Conservation (phyloP, 2,329 filamentous ascomycete species). For the Phaeomoniella chlamydospora region DNA sequence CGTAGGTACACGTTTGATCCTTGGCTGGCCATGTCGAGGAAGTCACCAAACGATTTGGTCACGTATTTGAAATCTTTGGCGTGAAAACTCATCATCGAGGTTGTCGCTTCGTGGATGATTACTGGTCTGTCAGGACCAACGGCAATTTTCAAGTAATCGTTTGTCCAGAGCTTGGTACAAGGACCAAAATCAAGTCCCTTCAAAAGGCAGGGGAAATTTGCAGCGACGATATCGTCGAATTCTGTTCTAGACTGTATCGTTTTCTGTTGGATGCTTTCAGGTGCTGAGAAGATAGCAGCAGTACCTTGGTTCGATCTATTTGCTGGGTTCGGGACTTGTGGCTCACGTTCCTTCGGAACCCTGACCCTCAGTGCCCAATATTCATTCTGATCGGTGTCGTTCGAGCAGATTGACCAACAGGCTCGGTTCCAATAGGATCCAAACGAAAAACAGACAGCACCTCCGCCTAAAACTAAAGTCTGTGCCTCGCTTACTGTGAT, state of each 20-base stretch:
- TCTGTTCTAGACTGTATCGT: slow-evolving; percentile 16
- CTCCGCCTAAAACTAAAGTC: slow-evolving; percentile 59
- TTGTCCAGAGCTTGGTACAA: slow-evolving; percentile 54
- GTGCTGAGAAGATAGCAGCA: neutral
- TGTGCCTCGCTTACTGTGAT: slow-evolving; percentile 30
- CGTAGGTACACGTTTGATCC: slow-evolving; percentile 64
- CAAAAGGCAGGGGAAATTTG: slow-evolving; percentile 50
- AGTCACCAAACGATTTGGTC: slow-evolving; percentile 51
- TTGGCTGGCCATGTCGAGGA: slow-evolving; percentile 38
- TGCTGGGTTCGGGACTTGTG: neutral
- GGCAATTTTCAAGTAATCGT: slow-evolving; percentile 49
- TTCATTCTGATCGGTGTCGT: neutral
- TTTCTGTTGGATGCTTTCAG: neutral
- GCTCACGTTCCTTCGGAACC: slow-evolving; percentile 6
- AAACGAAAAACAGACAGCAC: slow-evolving; percentile 82
- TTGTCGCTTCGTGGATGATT: slow-evolving; percentile 55
- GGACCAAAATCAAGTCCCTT: slow-evolving; percentile 50
- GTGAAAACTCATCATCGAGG: slow-evolving; percentile 62
- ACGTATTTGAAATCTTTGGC: slow-evolving; percentile 70
- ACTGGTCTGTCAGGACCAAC: slow-evolving; percentile 50
- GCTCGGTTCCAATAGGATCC: slow-evolving; percentile 63
- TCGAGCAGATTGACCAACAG: neutral
- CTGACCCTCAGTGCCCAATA: slow-evolving; percentile 15
- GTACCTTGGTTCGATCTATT: slow-evolving; percentile 1
- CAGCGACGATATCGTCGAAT: slow-evolving; percentile 45